phyloP scores from a whole-genome alignment of 805 yeast genomes.

The Candida succiphila region DNA sequence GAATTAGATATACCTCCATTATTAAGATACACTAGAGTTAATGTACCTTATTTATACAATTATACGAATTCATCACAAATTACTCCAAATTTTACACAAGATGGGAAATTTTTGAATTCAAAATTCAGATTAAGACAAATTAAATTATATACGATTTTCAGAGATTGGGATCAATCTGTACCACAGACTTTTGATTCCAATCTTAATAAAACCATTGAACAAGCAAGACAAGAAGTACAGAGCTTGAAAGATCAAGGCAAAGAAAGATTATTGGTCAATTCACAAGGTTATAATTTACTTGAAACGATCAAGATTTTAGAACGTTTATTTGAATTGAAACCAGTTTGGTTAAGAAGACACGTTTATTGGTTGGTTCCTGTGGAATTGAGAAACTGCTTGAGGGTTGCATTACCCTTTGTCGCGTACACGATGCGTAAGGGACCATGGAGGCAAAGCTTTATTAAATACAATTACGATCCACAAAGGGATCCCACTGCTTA shows the following conservation, averaged over 20 bases:
- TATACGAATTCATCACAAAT: slow-evolving; percentile 64
- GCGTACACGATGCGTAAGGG: slow-evolving; percentile 79
- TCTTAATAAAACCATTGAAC: slow-evolving; percentile 33
- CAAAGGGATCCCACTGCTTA: slow-evolving; percentile 41
- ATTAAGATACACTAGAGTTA: slow-evolving; percentile 67
- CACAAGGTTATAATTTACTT: slow-evolving; percentile 24
- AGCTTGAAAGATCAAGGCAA: slow-evolving; percentile 15
- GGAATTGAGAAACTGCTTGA: slow-evolving; percentile 35
- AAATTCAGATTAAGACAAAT: slow-evolving; percentile 3
- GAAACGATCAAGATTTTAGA: slow-evolving; percentile 34
- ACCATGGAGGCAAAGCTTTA: slow-evolving; percentile 88
- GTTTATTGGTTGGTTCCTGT: slow-evolving; percentile 45
- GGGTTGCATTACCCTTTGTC: slow-evolving; percentile 76
- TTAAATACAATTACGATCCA: slow-evolving; percentile 76
- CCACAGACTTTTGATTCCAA: slow-evolving; percentile 44
- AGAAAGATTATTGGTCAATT: slow-evolving; percentile 14
- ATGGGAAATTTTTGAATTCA: too few relatives aligned
- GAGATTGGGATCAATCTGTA: slow-evolving; percentile 34
- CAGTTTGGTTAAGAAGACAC: slow-evolving; percentile 80
- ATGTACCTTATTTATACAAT: slow-evolving; percentile 68
- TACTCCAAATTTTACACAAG: slow-evolving; percentile 45
- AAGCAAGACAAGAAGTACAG: slow-evolving; percentile 23
- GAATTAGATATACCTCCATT: slow-evolving; percentile 74
- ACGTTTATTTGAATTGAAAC: slow-evolving; percentile 54
- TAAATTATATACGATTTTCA: slow-evolving; percentile 44